These are phyloP conservation scores for Auricularia cornea DNA, from an alignment of 768 basidiomycete species.

Conservation along the genomic window DNA sequence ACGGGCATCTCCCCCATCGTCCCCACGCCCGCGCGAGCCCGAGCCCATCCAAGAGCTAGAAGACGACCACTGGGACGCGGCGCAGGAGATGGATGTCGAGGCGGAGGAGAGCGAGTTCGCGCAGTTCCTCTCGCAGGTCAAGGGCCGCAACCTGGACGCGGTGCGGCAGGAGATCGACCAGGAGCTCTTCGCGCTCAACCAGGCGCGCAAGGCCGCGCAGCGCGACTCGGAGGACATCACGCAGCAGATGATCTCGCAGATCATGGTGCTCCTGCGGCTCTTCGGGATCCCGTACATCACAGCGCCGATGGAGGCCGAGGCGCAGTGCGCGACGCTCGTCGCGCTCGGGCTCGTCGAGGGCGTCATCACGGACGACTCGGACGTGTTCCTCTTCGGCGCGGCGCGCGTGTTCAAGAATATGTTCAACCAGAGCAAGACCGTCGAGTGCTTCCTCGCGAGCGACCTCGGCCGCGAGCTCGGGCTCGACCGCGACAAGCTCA, in stretches of 20 bases:
- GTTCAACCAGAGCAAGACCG: conserved; percentile 99
- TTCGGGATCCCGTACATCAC: conserved; percentile 98
- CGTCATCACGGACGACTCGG: conserved; percentile 97
- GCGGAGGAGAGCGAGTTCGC: conserved; percentile 86
- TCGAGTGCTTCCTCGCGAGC: conserved; percentile 83
- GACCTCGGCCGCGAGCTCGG: conserved; percentile 86
- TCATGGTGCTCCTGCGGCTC: conserved; percentile 70
- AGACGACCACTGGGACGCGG: conserved; percentile 60
- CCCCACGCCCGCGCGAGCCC: conserved; percentile 16
- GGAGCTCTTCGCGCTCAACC: conserved; percentile 74
- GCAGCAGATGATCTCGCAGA: conserved; percentile 87
- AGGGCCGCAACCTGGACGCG: conserved; percentile 72
- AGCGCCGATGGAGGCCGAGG: conserved; percentile 99
- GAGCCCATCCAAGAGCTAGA: conserved; percentile 22
- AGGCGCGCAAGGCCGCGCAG: conserved; percentile 81
- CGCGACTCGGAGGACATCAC: conserved; percentile 93
- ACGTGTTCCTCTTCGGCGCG: conserved; percentile 97
- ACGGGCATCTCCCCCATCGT: conserved; percentile 25
- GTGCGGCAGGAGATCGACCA: conserved; percentile 86
- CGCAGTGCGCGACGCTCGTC: conserved; percentile 91
- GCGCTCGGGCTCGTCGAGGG: conserved; percentile 85
- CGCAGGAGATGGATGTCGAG: conserved; percentile 74
- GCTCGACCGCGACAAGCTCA: conserved; percentile 74
- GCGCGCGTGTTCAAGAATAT: conserved; percentile 95
- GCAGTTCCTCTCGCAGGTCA: conserved; percentile 85